phyloP scores from a whole-genome alignment of 2,329 filamentous ascomycete species.

The Talaromyces sp. region DNA sequence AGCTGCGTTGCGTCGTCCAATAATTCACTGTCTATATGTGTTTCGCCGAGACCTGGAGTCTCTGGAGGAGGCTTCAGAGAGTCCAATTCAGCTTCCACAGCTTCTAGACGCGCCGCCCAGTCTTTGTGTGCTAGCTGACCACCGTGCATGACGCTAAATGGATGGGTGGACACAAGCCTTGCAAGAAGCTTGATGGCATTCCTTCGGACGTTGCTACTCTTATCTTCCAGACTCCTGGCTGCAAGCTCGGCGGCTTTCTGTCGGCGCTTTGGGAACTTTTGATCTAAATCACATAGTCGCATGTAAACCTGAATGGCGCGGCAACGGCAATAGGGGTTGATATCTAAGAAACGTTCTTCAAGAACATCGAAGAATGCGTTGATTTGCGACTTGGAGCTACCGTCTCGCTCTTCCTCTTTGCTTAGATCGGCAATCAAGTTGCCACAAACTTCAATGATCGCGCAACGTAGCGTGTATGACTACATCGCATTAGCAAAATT shows the following conservation, averaged over 20 bases:
- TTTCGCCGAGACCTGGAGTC: conserved; percentile 66
- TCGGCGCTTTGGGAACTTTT: conserved; percentile 89
- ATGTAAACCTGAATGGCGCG: conserved; percentile 89
- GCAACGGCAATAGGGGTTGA: conserved; percentile 94
- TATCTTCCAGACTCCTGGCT: conserved; percentile 86
- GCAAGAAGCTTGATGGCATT: conserved; percentile 92
- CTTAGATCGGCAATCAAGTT: conserved; percentile 90
- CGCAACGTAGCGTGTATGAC: conserved; percentile 90
- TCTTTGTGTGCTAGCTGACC: conserved; percentile 79
- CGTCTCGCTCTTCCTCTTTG: conserved; percentile 83
- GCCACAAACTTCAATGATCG: conserved; percentile 93
- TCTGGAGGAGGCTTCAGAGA: conserved; percentile 73
- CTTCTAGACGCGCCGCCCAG: conserved; percentile 77
- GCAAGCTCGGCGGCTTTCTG: conserved; percentile 85
- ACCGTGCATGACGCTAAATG: conserved; percentile 87
- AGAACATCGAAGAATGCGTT: conserved; percentile 96
- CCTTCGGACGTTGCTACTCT: conserved; percentile 92
- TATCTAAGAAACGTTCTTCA: conserved; percentile 90
- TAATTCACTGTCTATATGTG: conserved; percentile 71
- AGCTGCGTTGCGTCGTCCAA: conserved; percentile 85
- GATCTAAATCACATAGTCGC: conserved; percentile 87
- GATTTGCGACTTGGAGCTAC: conserved; percentile 91
- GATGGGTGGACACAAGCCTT: conserved; percentile 86
- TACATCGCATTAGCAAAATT: conserved; percentile 41
- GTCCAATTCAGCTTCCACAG: conserved; percentile 77